A percentile compares a stretch with the other conserved stretches of the same genome.
Evolutionary conservation across 2,329 filamentous ascomycete species (phyloP).

Genomic region (Fusarium annulatum): DNA sequence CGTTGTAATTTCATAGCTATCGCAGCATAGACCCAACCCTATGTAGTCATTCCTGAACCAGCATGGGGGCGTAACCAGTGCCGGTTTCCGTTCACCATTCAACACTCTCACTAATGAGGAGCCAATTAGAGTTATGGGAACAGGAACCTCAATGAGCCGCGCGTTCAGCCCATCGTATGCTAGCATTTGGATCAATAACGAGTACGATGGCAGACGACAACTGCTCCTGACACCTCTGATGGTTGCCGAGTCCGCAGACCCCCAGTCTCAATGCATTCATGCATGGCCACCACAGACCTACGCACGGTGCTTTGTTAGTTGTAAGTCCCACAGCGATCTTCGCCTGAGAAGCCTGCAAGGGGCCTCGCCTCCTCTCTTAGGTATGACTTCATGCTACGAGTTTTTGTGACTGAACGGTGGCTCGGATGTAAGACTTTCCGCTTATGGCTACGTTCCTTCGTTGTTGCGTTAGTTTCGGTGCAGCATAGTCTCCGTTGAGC

Average conservation of each 20-base stretch:
- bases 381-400: no score
- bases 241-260: neutral
- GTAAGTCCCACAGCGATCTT: no score
- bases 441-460: neutral
- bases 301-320: no score
- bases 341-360: no score
- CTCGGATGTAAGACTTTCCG: neutral
- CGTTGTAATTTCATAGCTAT: rapidly evolving
- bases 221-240: neutral
- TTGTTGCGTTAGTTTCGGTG: neutral
- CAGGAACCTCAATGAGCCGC: neutral
- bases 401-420: neutral
- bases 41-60: no score
- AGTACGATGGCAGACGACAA: no score
- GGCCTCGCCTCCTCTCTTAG: no score
- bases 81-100: neutral
- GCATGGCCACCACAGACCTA: neutral
- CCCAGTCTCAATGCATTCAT: neutral
- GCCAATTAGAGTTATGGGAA: rapidly evolving
- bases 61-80: rapidly evolving
- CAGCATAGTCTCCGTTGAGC: rapidly evolving
- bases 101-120: neutral
- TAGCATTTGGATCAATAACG: rapidly evolving
- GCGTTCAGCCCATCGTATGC: neutral
- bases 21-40: rapidly evolving